Evolutionary conservation across 768 basidiomycete genomes (phyloP).

Genomic region (Tephrocybe sp.): DNA sequence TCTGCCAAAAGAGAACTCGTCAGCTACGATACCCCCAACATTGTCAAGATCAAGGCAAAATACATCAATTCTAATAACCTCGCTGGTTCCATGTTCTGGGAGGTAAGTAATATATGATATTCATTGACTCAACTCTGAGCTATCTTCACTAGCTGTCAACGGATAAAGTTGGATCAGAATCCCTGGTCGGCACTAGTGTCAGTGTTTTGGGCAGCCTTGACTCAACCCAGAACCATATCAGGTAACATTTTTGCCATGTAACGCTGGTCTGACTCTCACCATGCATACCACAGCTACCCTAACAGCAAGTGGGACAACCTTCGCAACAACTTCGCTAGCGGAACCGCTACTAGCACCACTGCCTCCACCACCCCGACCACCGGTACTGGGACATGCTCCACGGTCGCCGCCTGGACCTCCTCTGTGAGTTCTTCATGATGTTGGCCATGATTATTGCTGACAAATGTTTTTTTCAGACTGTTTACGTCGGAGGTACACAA

Average conservation of each 20-base stretch:
- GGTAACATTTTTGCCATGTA: conserved; percentile 31
- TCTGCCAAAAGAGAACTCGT: conserved; percentile 64
- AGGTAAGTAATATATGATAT: too few relatives aligned
- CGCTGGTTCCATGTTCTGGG: conserved; percentile 78
- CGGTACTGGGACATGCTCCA: conserved; percentile 35
- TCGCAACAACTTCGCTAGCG: conserved; percentile 54
- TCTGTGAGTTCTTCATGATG: conserved; percentile 25
- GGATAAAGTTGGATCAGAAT: conserved; percentile 58
- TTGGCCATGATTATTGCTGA: background rate
- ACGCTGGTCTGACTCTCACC: background rate
- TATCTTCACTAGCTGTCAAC: conserved; percentile 46
- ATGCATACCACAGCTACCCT: conserved; percentile 45
- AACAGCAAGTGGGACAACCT: conserved; percentile 74
- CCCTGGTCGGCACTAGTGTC: conserved; percentile 54
- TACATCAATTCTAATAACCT: conserved; percentile 63
- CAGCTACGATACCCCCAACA: conserved; percentile 74
- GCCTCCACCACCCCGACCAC: conserved; percentile 25
- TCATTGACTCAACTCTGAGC: too few relatives aligned
- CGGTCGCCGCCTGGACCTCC: conserved; percentile 49
- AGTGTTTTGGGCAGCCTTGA: conserved; percentile 53
- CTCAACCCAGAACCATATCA: conserved; percentile 63
- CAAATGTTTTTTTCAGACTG: conserved; percentile 26
- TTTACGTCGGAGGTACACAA: conserved; percentile 45
- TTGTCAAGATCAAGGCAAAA: conserved; percentile 63
- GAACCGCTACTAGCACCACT: conserved; percentile 23